A percentile compares a stretch with the other conserved stretches of the same genome.
Conservation (phyloP, 805 yeast genomes). For the Cyberlindnera xylosilytica region DNA sequence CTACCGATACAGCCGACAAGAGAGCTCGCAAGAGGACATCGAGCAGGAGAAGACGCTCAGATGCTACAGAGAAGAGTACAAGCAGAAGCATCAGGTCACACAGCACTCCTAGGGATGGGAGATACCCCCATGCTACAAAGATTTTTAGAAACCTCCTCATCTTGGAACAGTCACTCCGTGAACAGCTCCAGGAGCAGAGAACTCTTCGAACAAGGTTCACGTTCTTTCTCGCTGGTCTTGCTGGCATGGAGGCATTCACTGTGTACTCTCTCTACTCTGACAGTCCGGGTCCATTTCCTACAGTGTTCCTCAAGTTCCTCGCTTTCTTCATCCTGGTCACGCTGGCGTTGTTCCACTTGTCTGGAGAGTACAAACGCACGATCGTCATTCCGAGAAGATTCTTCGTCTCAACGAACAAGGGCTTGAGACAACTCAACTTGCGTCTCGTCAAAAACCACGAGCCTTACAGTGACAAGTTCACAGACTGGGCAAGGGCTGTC, state of each 20-base stretch:
- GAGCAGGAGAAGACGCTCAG: constrained; percentile 24
- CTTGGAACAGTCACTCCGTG: constrained; percentile 80
- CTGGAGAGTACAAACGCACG: constrained; percentile 88
- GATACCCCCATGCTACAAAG: constrained; percentile 55
- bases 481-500: constrained; percentile 32
- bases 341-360: constrained; percentile 69
- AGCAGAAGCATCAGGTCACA: constrained; percentile 22
- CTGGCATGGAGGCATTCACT: constrained; percentile 37
- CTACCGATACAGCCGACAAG: constrained; percentile 1
- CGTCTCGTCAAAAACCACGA: constrained; percentile 62
- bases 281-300: constrained; percentile 36
- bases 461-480: constrained; percentile 34
- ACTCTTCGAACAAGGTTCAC: constrained; percentile 50
- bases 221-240: constrained; percentile 36
- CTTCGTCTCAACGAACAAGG: constrained; percentile 81
- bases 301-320: constrained; percentile 44
- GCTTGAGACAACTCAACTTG: constrained; percentile 78
- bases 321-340: constrained; percentile 65
- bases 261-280: constrained; percentile 37
- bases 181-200: constrained; percentile 73
- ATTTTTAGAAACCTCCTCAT: constrained; percentile 79
- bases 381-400: constrained; percentile 80
- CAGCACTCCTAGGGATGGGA: constrained; percentile 22
- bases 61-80: constrained; percentile 25
- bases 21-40: constrained; percentile 6